These are phyloP conservation scores for Xylaria castorea DNA, from an alignment of 495 filamentous ascomycete species.

Conservation along the genomic window DNA sequence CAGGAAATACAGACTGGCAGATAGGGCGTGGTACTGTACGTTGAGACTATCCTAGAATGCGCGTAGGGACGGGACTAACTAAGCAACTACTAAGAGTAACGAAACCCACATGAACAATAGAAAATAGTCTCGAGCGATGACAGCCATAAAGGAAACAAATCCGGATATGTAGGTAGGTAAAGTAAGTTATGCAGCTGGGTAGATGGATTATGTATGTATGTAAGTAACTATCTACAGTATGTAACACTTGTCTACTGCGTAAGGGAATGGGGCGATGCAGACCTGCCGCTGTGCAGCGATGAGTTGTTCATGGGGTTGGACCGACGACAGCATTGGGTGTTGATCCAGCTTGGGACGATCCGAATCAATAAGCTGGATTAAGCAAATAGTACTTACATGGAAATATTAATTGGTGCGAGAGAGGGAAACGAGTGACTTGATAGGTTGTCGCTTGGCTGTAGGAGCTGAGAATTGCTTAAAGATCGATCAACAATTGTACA, in stretches of 20 bases:
- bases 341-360: background rate
- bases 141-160: background rate
- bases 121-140: background rate
- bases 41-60: background rate
- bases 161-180: background rate
- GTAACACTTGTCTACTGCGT: slow-evolving; percentile 40
- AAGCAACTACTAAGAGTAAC: background rate
- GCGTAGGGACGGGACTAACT: background rate
- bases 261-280: too few species aligned
- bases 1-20: background rate
- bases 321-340: background rate
- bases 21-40: background rate
- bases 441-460: background rate
- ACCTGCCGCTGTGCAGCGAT: slow-evolving; percentile 51
- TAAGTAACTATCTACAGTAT: background rate
- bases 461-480: slow-evolving; percentile 4
- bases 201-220: slow-evolving; percentile 24
- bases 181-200: slow-evolving; percentile 25
- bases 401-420: background rate
- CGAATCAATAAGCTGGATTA: slow-evolving; percentile 2
- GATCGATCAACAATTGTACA: background rate
- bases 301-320: slow-evolving; percentile 49
- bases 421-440: slow-evolving; percentile 14
- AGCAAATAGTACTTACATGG: slow-evolving; percentile 5
- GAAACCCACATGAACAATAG: background rate